A percentile compares a stretch with the other conserved stretches of the same genome.
Conservation (phyloP, 2,329 filamentous ascomycete species). For the Clonostachys rhizophaga region DNA sequence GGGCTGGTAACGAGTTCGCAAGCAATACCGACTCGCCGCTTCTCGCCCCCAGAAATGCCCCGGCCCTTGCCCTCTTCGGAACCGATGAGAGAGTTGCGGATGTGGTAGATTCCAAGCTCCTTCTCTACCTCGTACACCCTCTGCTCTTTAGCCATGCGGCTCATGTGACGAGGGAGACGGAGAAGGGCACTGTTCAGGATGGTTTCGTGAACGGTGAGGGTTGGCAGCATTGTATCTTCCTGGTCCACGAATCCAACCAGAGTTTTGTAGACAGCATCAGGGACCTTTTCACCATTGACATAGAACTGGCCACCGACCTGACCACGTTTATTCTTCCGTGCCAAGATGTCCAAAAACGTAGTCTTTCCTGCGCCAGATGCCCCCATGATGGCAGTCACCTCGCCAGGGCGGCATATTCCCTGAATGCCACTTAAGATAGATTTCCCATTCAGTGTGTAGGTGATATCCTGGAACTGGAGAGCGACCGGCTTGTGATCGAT, state of each 20-base stretch:
- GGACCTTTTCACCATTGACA: conserved; percentile 88
- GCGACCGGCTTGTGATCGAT: conserved; percentile 87
- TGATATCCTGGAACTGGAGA: conserved; percentile 82
- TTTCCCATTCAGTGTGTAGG: conserved; percentile 83
- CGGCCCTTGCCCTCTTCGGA: conserved; percentile 92
- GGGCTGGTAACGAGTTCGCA: conserved; percentile 97
- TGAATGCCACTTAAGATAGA: conserved; percentile 76
- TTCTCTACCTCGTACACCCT: conserved; percentile 89
- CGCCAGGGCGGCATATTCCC: conserved; percentile 88
- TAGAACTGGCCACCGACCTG: conserved; percentile 75
- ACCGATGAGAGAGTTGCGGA: conserved; percentile 91
- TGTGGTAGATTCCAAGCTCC: conserved; percentile 90
- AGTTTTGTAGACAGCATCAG: conserved; percentile 79
- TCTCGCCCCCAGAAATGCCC: conserved; percentile 95
- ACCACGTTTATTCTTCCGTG: conserved; percentile 94
- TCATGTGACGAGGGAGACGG: conserved; percentile 90
- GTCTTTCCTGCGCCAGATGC: conserved; percentile 97
- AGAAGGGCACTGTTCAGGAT: conserved; percentile 92
- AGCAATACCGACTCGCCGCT: conserved; percentile 91
- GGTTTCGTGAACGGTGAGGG: conserved; percentile 94
- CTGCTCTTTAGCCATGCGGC: conserved; percentile 80
- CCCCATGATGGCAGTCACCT: conserved; percentile 96
- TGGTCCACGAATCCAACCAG: conserved; percentile 97
- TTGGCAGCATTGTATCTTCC: conserved; percentile 94
- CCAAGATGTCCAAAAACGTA: conserved; percentile 92